These are phyloP conservation scores for Salix dunnii DNA, from an alignment of 345 rosid species.

Conservation along the genomic window DNA sequence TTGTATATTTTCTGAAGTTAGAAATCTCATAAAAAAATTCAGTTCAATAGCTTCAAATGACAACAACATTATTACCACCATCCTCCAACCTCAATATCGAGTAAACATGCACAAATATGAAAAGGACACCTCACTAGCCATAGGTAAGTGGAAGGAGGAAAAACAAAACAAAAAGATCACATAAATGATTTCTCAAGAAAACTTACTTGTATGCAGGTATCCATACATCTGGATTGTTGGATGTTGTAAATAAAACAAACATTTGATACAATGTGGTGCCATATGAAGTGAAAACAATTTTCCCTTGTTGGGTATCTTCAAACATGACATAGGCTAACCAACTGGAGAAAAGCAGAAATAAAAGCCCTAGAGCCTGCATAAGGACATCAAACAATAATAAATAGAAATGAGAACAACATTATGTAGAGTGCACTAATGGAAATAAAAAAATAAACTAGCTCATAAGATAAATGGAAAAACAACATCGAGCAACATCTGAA, in stretches of 20 bases:
- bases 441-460: background rate
- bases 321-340: constrained; percentile 96
- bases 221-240: constrained; percentile 99
- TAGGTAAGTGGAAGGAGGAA: background rate
- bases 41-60: no score
- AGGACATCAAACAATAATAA: constrained; percentile 25
- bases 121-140: background rate
- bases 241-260: constrained; percentile 90
- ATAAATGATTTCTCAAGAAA: constrained; percentile 2
- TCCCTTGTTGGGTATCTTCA: constrained; percentile 92
- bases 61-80: no score
- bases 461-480: background rate
- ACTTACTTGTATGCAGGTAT: constrained; percentile 96
- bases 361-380: constrained; percentile 77
- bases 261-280: constrained; percentile 77
- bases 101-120: no score
- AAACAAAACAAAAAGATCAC: background rate
- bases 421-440: constrained; percentile 2
- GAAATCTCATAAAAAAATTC: no score
- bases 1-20: no score
- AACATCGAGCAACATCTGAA: background rate
- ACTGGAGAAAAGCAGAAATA: constrained; percentile 85
- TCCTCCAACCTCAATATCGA: no score
- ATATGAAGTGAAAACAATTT: constrained; percentile 61
- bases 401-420: background rate